Evolutionary conservation across 164 flowering plant species (phyloP).

Genomic region (Protea cynaroides): DNA sequence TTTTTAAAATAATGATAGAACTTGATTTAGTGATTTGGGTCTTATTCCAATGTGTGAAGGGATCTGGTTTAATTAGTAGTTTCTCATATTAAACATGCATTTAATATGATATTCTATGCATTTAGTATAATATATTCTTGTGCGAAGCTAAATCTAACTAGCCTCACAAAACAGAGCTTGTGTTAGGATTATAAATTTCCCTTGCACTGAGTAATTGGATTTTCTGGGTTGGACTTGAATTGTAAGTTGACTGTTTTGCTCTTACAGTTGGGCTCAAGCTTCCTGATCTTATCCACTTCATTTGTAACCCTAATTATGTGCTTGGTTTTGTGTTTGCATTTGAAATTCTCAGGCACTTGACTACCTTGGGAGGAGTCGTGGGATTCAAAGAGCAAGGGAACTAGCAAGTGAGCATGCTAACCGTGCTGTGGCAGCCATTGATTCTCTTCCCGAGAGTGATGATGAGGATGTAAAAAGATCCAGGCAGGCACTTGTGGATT

Average conservation of each 20-base stretch:
- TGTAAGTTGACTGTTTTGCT: too few relatives aligned
- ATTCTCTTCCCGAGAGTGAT: conserved; percentile 66
- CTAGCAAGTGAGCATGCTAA: conserved; percentile 75
- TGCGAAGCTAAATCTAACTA: too few relatives aligned
- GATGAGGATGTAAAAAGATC: conserved; percentile 65
- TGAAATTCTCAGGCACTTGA: conserved; percentile 61
- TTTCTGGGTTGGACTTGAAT: too few relatives aligned
- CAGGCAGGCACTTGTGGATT: conserved; percentile 79
- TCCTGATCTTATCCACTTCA: not conserved
- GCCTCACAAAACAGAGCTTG: too few relatives aligned
- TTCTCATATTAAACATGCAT: not conserved
- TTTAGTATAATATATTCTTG: too few relatives aligned
- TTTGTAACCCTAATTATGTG: not conserved
- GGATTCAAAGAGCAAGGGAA: conserved; percentile 69
- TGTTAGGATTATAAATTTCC: too few relatives aligned
- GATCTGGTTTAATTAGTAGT: not conserved
- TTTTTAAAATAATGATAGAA: not conserved
- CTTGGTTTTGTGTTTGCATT: not conserved
- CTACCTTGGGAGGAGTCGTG: conserved; percentile 74
- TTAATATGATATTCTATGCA: too few relatives aligned
- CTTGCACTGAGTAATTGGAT: too few relatives aligned
- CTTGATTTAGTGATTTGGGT: not conserved
- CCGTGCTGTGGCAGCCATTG: conserved; percentile 75
- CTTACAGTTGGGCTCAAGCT: not conserved
- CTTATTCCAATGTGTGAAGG: not conserved